phyloP scores from a whole-genome alignment of 305 asterid species.

The Vinca major region DNA sequence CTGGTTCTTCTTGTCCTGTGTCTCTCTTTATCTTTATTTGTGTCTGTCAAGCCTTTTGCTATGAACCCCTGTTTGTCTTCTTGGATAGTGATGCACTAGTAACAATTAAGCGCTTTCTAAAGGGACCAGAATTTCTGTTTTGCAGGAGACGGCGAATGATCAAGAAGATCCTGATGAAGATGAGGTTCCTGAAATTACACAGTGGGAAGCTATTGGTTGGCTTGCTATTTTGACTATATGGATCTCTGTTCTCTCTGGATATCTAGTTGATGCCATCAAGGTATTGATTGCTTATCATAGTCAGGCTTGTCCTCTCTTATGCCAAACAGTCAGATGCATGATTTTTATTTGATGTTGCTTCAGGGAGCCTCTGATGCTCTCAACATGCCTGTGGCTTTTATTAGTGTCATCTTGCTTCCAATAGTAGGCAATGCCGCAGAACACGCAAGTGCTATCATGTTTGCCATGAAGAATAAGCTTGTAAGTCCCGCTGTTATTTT shows the following conservation, averaged over 20 bases:
- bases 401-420: slow-evolving; percentile 91
- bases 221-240: slow-evolving; percentile 77
- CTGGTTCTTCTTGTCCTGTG: neutral
- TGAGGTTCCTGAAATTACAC: slow-evolving; percentile 70
- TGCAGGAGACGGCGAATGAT: slow-evolving; percentile 46
- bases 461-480: slow-evolving; percentile 97
- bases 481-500: slow-evolving; percentile 37
- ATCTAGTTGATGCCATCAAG: slow-evolving; percentile 71
- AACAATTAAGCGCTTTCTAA: neutral
- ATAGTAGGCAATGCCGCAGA: slow-evolving; percentile 97
- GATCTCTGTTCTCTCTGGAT: slow-evolving; percentile 89
- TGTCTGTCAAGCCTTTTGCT: neutral
- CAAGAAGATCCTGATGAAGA: slow-evolving; percentile 52
- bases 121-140: neutral
- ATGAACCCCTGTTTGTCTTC: neutral
- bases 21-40: slow-evolving; percentile 5
- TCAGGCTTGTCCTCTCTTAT: neutral
- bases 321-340: neutral
- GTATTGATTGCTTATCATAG: slow-evolving; percentile 7
- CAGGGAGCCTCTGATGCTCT: slow-evolving; percentile 94
- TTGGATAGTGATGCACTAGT: neutral
- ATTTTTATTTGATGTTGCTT: slow-evolving; percentile 8
- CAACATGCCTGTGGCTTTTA: slow-evolving; percentile 84
- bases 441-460: slow-evolving; percentile 97
- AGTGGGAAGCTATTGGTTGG: slow-evolving; percentile 90